A percentile compares a stretch with the other conserved stretches of the same genome.
These are phyloP conservation scores for Dictyostelium purpureum DNA, from an alignment of 78 protist species.

Conservation along the genomic window DNA sequence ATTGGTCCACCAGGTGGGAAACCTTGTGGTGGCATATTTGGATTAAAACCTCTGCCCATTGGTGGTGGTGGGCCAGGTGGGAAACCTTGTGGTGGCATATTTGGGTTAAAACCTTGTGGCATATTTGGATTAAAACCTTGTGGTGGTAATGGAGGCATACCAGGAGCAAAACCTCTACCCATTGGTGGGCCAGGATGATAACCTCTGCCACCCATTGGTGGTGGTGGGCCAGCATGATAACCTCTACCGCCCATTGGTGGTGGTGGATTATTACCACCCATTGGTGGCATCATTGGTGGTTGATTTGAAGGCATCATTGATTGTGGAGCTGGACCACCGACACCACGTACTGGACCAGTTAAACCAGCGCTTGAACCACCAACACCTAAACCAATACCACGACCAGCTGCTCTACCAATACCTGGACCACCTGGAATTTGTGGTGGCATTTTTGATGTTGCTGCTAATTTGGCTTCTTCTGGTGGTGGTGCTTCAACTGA, in stretches of 20 bases:
- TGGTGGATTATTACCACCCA: neutral
- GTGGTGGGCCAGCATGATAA: conserved; percentile 48
- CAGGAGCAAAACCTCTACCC: conserved; percentile 13
- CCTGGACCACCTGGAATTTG: conserved; percentile 88
- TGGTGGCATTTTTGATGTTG: conserved; percentile 37
- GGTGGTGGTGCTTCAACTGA: conserved; percentile 96
- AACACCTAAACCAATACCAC: conserved; percentile 78
- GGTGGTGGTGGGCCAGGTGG: conserved; percentile 19
- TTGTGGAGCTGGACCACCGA: conserved; percentile 87
- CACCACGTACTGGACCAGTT: conserved; percentile 66
- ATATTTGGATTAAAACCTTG: neutral
- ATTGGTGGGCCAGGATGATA: conserved; percentile 56
- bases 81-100: conserved; percentile 27
- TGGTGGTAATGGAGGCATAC: conserved; percentile 27
- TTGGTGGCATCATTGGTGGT: conserved; percentile 11
- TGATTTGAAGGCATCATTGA: conserved; percentile 81
- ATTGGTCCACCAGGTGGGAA: conserved; percentile 63
- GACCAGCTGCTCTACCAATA: conserved; percentile 86
- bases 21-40: conserved; percentile 38
- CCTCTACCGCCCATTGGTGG: conserved; percentile 14
- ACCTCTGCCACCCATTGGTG: conserved; percentile 57
- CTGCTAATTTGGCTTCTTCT: conserved; percentile 56
- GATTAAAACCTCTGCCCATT: conserved; percentile 38
- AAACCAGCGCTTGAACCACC: conserved; percentile 15
- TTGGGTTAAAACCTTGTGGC: too few relatives aligned